Percentiles rank a stretch among this genome's conserved stretches.
phyloP scores from a whole-genome alignment of 805 yeast genomes.

The Nakazawaea populi region DNA sequence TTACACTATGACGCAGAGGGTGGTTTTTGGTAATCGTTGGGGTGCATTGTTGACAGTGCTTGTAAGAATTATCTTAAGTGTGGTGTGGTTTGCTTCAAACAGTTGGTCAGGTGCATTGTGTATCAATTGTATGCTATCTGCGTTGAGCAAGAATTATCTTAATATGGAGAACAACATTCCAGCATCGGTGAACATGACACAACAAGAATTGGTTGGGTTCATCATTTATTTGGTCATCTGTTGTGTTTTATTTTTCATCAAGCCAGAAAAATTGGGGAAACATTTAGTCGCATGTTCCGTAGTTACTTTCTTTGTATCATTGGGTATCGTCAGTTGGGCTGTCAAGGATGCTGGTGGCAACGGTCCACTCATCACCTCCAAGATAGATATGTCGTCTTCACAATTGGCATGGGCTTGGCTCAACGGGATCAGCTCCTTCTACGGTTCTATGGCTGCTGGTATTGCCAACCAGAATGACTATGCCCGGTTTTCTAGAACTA shows the following conservation, averaged over 20 bases:
- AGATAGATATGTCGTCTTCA: conserved; percentile 18
- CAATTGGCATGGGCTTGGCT: conserved; percentile 35
- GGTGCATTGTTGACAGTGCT: conserved; percentile 18
- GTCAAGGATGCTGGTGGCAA: conserved; percentile 22
- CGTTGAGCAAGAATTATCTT: conserved; percentile 18
- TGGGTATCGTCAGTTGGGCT: conserved; percentile 24
- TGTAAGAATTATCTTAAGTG: conserved; percentile 16
- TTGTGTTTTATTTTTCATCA: conserved; percentile 14
- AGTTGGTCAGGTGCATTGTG: conserved; percentile 20
- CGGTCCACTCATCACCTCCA: conserved; percentile 20
- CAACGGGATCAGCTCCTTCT: conserved; percentile 31
- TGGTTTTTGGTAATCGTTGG: conserved; percentile 17
- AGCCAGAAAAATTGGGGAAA: conserved; percentile 19
- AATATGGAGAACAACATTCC: conserved; percentile 26
- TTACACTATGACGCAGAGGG: conserved; percentile 19
- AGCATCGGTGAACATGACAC: conserved; percentile 26
- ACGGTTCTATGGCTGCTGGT: conserved; percentile 34
- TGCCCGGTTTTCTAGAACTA: conserved; percentile 22
- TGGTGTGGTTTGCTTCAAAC: conserved; percentile 21
- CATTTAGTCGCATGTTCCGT: conserved; percentile 16
- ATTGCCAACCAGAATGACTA: conserved; percentile 31
- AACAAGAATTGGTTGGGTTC: conserved; percentile 31
- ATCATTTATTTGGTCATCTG: conserved; percentile 21
- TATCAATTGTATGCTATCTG: conserved; percentile 15
- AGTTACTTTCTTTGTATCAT: conserved; percentile 25